A percentile compares a stretch with the other conserved stretches of the same genome.
Conservation (phyloP, 108 stramenopile species). For the Fistulifera solaris region DNA sequence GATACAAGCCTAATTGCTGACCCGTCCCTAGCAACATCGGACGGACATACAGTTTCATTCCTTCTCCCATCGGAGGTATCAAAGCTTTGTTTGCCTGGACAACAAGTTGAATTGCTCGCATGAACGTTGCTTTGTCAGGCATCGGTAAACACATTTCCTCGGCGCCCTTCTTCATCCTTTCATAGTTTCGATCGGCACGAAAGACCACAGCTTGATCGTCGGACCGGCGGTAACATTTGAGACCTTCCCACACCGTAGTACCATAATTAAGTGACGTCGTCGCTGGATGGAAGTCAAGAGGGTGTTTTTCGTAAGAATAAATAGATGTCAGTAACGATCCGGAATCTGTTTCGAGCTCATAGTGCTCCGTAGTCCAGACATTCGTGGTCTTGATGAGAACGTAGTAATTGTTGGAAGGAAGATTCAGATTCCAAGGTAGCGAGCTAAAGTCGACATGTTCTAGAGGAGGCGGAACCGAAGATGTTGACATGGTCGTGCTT, state of each 20-base stretch:
- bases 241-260: conserved; percentile 82
- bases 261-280: conserved; percentile 78
- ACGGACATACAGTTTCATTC: conserved; percentile 74
- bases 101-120: conserved; percentile 56
- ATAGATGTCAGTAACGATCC: conserved; percentile 44
- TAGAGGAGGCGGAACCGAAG: conserved; percentile 17
- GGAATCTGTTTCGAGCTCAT: conserved; percentile 25
- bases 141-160: conserved; percentile 61
- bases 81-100: conserved; percentile 50
- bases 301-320: conserved; percentile 37
- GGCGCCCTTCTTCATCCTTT: conserved; percentile 54
- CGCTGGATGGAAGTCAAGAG: conserved; percentile 50
- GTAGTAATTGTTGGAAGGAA: conserved; percentile 59
- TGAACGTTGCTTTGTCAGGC: conserved; percentile 51
- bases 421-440: conserved; percentile 78
- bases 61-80: conserved; percentile 64
- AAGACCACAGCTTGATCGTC: conserved; percentile 54
- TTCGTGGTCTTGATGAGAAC: conserved; percentile 54
- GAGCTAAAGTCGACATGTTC: conserved; percentile 60
- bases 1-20: conserved; percentile 68
- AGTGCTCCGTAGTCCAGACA: conserved; percentile 61
- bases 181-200: conserved; percentile 68
- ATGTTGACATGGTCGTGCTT: conserved; percentile 1
- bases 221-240: conserved; percentile 60
- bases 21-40: conserved; percentile 56